These are phyloP conservation scores for Neofusicoccum parvum DNA, from an alignment of 2,329 filamentous ascomycete species.

Conservation along the genomic window DNA sequence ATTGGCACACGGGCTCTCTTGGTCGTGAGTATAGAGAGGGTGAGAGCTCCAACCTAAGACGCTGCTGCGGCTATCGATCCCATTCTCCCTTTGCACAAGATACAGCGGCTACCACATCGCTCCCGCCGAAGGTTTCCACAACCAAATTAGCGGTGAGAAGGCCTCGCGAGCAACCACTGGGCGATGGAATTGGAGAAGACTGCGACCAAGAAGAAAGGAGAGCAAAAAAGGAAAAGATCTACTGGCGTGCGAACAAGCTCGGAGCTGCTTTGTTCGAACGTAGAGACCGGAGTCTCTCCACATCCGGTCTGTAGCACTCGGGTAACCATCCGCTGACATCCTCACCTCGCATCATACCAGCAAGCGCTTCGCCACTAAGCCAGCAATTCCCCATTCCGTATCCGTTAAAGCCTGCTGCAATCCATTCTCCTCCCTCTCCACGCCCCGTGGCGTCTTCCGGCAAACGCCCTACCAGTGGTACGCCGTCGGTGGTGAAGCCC, in stretches of 20 bases:
- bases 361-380: slow-evolving; percentile 25
- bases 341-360: slow-evolving; percentile 24
- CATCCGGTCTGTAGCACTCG: background rate
- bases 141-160: too few relatives aligned
- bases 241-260: background rate
- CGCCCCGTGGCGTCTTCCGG: slow-evolving; percentile 35
- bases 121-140: too few relatives aligned
- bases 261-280: background rate
- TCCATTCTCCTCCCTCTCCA: slow-evolving; percentile 37
- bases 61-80: too few relatives aligned
- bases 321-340: background rate
- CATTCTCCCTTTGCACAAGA: too few relatives aligned
- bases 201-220: too few relatives aligned
- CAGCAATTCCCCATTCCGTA: slow-evolving; percentile 28
- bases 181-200: too few relatives aligned
- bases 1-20: too few relatives aligned
- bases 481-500: slow-evolving; percentile 50
- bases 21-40: too few relatives aligned
- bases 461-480: slow-evolving; percentile 56
- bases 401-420: slow-evolving; percentile 25
- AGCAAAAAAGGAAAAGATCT: too few relatives aligned
- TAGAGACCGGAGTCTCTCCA: background rate
- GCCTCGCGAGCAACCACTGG: too few relatives aligned
- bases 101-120: too few relatives aligned
- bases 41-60: too few relatives aligned